These are phyloP conservation scores for Aspergillus haitiensis DNA, from an alignment of 495 filamentous ascomycete species.

Conservation along the genomic window DNA sequence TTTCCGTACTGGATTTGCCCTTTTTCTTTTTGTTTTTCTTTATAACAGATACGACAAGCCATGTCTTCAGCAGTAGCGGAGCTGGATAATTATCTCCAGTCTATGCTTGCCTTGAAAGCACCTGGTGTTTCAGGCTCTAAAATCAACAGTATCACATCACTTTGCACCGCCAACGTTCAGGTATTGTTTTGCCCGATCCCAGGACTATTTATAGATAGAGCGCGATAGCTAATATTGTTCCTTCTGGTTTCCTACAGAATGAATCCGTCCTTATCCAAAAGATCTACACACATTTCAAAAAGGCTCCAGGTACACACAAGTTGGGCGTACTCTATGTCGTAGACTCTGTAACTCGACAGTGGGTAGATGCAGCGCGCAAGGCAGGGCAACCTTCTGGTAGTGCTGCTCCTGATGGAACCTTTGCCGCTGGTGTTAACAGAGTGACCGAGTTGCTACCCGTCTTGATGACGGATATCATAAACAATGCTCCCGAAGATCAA, in stretches of 20 bases:
- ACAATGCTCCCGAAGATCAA: constrained; percentile 87
- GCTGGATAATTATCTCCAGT: constrained; percentile 84
- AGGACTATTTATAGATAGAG: not conserved
- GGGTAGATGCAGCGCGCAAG: constrained; percentile 91
- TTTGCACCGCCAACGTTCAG: constrained; percentile 90
- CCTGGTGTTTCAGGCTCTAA: constrained; percentile 91
- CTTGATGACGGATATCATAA: constrained; percentile 93
- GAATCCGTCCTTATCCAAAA: constrained; percentile 95
- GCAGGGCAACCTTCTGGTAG: constrained; percentile 76
- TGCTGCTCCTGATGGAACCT: constrained; percentile 82
- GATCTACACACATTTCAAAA: constrained; percentile 96
- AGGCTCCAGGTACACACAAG: constrained; percentile 91
- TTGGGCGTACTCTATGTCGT: constrained; percentile 99
- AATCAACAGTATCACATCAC: constrained; percentile 77
- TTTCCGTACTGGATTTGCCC: constrained; percentile 21
- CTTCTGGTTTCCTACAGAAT: constrained; percentile 56
- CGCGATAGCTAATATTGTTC: constrained; percentile 35
- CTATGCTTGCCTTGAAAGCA: constrained; percentile 85
- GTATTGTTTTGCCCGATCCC: constrained; percentile 50
- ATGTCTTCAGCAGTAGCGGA: constrained; percentile 88
- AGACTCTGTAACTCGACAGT: constrained; percentile 99
- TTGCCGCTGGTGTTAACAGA: constrained; percentile 91
- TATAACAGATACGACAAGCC: constrained; percentile 22
- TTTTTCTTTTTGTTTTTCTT: constrained; percentile 10
- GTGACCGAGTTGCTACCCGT: constrained; percentile 91